A percentile compares a stretch with the other conserved stretches of the same genome.
Evolutionary conservation across 768 basidiomycete species (phyloP).

Genomic region (Cystobasidium tubakii): DNA sequence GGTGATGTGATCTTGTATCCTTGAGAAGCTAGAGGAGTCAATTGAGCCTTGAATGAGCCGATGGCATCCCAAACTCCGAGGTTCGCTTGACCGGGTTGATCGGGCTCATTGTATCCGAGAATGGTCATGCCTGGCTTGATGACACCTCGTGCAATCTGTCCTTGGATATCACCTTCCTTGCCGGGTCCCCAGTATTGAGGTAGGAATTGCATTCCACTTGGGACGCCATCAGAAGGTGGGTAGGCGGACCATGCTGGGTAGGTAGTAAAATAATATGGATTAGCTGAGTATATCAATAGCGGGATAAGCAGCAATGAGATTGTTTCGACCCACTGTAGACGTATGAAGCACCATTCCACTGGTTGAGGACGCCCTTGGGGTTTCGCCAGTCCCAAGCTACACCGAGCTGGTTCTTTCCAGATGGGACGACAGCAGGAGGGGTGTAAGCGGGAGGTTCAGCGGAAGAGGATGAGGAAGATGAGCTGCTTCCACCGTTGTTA

Average conservation of each 20-base stretch:
- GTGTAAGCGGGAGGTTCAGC: background rate
- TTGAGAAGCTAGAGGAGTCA: conserved; percentile 16
- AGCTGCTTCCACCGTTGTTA: background rate
- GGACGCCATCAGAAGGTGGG: conserved; percentile 29
- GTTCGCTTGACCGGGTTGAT: conserved; percentile 34
- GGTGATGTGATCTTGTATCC: conserved; percentile 27
- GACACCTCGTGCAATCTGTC: conserved; percentile 30
- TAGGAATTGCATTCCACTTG: conserved; percentile 15
- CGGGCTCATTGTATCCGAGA: conserved; percentile 36
- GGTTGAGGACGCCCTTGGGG: conserved; percentile 10
- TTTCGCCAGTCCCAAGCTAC: conserved; percentile 30
- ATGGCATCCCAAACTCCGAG: conserved; percentile 22
- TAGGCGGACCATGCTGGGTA: conserved; percentile 32
- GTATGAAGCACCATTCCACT: conserved; percentile 3
- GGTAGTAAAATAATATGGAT: background rate
- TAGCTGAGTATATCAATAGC: too few relatives aligned
- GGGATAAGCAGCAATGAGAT: too few relatives aligned
- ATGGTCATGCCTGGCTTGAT: conserved; percentile 37
- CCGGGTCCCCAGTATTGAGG: conserved; percentile 36
- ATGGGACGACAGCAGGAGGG: background rate
- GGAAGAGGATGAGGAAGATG: conserved; percentile 13
- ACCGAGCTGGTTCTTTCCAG: background rate
- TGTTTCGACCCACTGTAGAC: conserved; percentile 16
- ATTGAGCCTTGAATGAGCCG: conserved; percentile 2
- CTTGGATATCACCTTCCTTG: conserved; percentile 33